These are phyloP conservation scores for Solanum lycopersicoides DNA, from an alignment of 257 asterid genomes.

Conservation along the genomic window DNA sequence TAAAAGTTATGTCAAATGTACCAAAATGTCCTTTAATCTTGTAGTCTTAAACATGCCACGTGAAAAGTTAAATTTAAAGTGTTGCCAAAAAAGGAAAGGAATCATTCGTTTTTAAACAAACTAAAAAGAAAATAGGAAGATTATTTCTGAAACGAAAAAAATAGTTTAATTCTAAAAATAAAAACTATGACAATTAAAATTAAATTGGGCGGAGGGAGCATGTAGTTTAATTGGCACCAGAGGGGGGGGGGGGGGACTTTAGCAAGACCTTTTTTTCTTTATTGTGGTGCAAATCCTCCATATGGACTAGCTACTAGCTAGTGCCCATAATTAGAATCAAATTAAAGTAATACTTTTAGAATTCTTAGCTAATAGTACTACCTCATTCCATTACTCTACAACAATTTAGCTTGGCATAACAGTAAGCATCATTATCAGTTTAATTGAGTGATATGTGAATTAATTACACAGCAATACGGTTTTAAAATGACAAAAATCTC, in stretches of 20 bases:
- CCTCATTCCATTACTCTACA: neutral
- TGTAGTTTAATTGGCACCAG: neutral
- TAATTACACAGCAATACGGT: neutral
- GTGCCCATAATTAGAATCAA: neutral
- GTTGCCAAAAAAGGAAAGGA: too few species aligned
- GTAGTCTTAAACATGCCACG: too few species aligned
- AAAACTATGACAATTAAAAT: too few species aligned
- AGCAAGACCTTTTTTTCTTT: neutral
- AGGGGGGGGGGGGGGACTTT: neutral
- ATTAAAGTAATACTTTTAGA: neutral
- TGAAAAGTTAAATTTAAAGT: too few species aligned
- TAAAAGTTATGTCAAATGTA: too few species aligned
- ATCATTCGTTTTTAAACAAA: too few species aligned
- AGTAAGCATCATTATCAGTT: neutral
- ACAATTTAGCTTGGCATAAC: neutral
- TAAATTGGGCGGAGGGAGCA: accelerated
- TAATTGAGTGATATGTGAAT: neutral
- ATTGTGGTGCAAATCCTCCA: neutral
- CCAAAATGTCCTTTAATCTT: too few species aligned
- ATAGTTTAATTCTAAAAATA: too few species aligned
- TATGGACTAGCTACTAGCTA: neutral
- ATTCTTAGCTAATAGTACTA: neutral
- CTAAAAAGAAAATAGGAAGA: too few species aligned
- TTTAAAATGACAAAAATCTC: too few species aligned
- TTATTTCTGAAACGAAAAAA: too few species aligned